These are phyloP conservation scores for Linum trigynum DNA, from an alignment of 345 rosid genomes.

Conservation along the genomic window DNA sequence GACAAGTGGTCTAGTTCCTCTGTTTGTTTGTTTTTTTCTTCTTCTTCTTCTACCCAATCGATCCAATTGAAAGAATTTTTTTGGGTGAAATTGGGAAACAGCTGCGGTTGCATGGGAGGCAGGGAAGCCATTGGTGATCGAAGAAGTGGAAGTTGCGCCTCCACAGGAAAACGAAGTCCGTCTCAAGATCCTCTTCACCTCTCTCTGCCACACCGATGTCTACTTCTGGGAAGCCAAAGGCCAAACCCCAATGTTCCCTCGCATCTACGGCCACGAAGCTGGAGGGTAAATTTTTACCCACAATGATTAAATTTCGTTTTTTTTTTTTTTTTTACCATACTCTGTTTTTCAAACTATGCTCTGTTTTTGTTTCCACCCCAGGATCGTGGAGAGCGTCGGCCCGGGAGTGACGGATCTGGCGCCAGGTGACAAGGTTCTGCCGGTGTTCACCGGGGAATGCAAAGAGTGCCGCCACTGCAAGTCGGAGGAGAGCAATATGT, in stretches of 20 bases:
- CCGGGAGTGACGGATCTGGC: constrained; percentile 32
- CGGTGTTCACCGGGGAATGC: constrained; percentile 42
- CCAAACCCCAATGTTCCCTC: constrained; percentile 34
- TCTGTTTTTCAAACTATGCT: not conserved
- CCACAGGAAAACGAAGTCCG: constrained; percentile 43
- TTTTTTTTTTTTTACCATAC: not conserved
- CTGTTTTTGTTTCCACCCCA: not conserved
- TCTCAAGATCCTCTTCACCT: constrained; percentile 27
- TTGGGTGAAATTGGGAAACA: not conserved
- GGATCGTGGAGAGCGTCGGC: constrained; percentile 37
- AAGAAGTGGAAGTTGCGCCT: constrained; percentile 47
- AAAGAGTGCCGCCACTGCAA: constrained; percentile 31
- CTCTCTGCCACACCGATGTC: constrained; percentile 42
- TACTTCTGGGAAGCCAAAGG: constrained; percentile 50
- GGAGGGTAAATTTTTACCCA: constrained; percentile 20
- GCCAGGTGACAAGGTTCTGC: constrained; percentile 38
- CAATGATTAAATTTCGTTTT: too few relatives aligned
- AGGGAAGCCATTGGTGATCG: constrained; percentile 42
- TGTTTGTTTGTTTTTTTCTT: not conserved
- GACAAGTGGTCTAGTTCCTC: too few relatives aligned
- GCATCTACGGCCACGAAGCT: constrained; percentile 36
- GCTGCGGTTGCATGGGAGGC: constrained; percentile 56
- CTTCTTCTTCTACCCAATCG: not conserved
- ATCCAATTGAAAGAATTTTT: not conserved
- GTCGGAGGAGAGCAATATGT: constrained; percentile 35